A percentile compares a stretch with the other conserved stretches of the same genome.
These are phyloP conservation scores for Aspergillus sp. DNA, from an alignment of 2,329 filamentous ascomycete species.

Conservation along the genomic window DNA sequence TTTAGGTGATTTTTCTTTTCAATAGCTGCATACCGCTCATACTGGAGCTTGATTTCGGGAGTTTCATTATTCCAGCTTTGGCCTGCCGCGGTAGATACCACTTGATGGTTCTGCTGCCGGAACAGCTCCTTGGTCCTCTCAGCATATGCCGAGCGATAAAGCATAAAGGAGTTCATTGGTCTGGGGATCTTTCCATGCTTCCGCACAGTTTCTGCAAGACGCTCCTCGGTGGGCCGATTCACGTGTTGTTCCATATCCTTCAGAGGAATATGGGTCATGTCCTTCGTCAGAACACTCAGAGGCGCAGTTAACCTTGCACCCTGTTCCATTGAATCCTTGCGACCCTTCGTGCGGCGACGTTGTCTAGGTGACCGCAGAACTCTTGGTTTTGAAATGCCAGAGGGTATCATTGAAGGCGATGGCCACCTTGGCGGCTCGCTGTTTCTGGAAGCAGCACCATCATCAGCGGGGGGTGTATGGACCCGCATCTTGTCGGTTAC, in stretches of 20 bases:
- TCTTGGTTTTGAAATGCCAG: constrained; percentile 7
- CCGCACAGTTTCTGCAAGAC: constrained; percentile 67
- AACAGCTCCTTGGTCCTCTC: constrained; percentile 81
- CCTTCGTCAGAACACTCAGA: constrained; percentile 28
- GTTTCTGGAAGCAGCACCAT: constrained; percentile 13
- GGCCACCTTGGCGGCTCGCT: constrained; percentile 17
- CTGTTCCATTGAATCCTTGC: constrained; percentile 2
- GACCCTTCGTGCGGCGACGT: constrained; percentile 14
- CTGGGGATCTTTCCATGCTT: constrained; percentile 79
- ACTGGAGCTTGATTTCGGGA: constrained; percentile 69
- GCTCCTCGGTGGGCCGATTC: constrained; percentile 65
- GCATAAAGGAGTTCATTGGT: constrained; percentile 97
- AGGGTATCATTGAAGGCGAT: constrained; percentile 18
- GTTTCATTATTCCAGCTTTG: constrained; percentile 82
- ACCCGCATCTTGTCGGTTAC: constrained; percentile 18
- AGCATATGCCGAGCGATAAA: constrained; percentile 91
- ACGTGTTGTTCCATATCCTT: constrained; percentile 81
- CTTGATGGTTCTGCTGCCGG: constrained; percentile 86
- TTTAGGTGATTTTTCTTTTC: constrained; percentile 82
- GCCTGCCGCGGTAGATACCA: constrained; percentile 85
- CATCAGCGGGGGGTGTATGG: constrained; percentile 27
- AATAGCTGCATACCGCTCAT: constrained; percentile 73
- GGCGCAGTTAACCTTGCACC: constrained; percentile 20
- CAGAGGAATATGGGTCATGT: constrained; percentile 56
- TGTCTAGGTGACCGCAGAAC: constrained; percentile 14